These are phyloP conservation scores for Fraxinus sp. DNA, from an alignment of 305 asterid species.

Conservation along the genomic window DNA sequence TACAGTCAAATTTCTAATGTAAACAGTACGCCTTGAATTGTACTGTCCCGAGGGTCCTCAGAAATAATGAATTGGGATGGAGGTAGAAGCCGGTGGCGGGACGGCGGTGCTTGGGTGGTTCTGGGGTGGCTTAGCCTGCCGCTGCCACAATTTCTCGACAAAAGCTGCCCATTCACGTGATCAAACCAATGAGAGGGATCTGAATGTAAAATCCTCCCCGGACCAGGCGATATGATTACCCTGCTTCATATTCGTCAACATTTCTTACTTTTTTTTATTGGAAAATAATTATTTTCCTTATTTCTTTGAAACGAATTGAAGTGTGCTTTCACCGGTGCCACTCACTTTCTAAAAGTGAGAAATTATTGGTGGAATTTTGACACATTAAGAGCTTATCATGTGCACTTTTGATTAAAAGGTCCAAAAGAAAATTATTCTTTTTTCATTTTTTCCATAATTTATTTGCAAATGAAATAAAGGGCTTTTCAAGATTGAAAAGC, in stretches of 20 bases:
- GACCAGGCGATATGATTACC: slow-evolving; percentile 37
- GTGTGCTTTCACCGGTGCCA: slow-evolving; percentile 28
- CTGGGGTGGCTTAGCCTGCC: slow-evolving; percentile 17
- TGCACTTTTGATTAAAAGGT: slow-evolving; percentile 11
- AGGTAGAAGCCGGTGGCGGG: slow-evolving; percentile 19
- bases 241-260: slow-evolving; percentile 5
- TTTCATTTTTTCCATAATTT: neutral
- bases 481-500: neutral
- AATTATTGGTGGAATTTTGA: slow-evolving; percentile 24
- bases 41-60: neutral
- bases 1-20: neutral
- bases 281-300: neutral
- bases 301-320: slow-evolving; percentile 14
- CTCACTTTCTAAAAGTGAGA: slow-evolving; percentile 32
- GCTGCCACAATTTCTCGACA: slow-evolving; percentile 37
- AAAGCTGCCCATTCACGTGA: slow-evolving; percentile 53
- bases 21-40: neutral
- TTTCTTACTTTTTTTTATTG: neutral
- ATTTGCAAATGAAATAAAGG: neutral
- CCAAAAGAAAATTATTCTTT: neutral
- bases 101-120: slow-evolving; percentile 18
- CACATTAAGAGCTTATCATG: slow-evolving; percentile 5
- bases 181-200: slow-evolving; percentile 37
- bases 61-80: neutral
- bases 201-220: slow-evolving; percentile 33